Evolutionary conservation across 2,329 filamentous ascomycete genomes (phyloP), one percentile per base, ranked within the genome.

Genomic region (Metarhizium guizhouense): DNA sequence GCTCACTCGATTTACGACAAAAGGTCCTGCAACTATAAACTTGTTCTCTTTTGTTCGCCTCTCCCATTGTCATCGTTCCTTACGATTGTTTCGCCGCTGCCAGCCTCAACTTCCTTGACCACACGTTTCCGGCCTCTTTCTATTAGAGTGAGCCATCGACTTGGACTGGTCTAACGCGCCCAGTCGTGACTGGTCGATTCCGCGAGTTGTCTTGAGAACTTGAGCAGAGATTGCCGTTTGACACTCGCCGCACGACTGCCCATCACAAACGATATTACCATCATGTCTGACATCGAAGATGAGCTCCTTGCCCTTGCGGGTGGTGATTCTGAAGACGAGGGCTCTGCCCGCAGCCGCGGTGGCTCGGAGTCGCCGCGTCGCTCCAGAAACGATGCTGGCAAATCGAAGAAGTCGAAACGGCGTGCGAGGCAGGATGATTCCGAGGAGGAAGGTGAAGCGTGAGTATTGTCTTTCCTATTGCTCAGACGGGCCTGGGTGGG

Each of bases 231-330:
- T 45, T 11, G n/a, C 6, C 42, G 7, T 8, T 18, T 10, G 6
- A 6, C 42, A 45, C n/a, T 20, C 6, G 42, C 16, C 42, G 16
- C 42, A 8, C 18, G 18, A 10, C 11, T 13, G 18, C 2, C 6
- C 16, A 30, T 48, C 49, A 29, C 30, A 7, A 11, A 47, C 49
- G 14, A 43, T 50, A 42, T 56, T 47, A 42, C 56, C 58, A 79
- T 61, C 65, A 95, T 96, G 91, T 87, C 89, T 56, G 89, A 93
- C 68, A 82, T 96, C 62, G 93, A 97, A 69, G 91, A 93, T 65
- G 93, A 96, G 76, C 85, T 97, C 62, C 86, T 97, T 61, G 92
- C 90, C 67, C 85, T 97, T 61, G 94, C 92, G 54, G 94, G 90
- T 65, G 90, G 89, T 63, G 87, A 83, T 54, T 82, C 83, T 57